Base-by-base conservation (phyloP, 2,329 filamentous ascomycete genomes). In the Colletotrichum chrysophilum region DNA sequence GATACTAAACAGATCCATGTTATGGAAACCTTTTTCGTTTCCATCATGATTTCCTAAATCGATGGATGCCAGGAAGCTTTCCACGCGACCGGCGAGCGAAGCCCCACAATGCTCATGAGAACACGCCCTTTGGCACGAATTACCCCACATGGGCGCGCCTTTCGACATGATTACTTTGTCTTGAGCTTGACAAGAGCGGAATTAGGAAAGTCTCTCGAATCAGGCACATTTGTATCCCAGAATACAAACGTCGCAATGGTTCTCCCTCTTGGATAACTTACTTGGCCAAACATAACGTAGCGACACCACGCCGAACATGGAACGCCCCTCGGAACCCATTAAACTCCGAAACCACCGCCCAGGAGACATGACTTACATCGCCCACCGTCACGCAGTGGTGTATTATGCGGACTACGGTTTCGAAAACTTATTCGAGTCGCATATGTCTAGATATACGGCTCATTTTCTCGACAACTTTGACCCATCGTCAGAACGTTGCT, bases 391-490 rank as follows among this genome's bases (percentile, higher is more conserved):
- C 66, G 80, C 61, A 8, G 61, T 71, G 4, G 30, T 81, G 1
- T 82, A 81, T 70, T 26, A 56, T 10, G 28, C 78, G 14, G 77
- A 80, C 5, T 76, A 74, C 38, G 76, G 71, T 16, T 80, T 75
- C 61, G 76, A 77, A 8, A 10, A 6, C 2, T 28, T 34, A 1
- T 80, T 81, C 48, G 81, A 82, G 61, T 77, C 78, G 7, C 62
- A 77, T 14, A 72, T 81, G 5, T 76, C 72, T 10, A 75, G 70
- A 13, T 80, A 80, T 16, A 71, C 76, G 3, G 78, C 79, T 14
- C 79, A 80, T 36, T 82, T 82, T 61, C 52, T 81, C 55, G 71
- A 78, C 21, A 79, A 78, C 8, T 78, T 77, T 66, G 76, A 82
- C 30, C 71, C 78, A 3, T 21, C 48, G 4, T 61, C 13, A 16